These are phyloP conservation scores for Chrysanthemum seticuspe DNA, from an alignment of 129 eudicot species.

Conservation along the genomic window DNA sequence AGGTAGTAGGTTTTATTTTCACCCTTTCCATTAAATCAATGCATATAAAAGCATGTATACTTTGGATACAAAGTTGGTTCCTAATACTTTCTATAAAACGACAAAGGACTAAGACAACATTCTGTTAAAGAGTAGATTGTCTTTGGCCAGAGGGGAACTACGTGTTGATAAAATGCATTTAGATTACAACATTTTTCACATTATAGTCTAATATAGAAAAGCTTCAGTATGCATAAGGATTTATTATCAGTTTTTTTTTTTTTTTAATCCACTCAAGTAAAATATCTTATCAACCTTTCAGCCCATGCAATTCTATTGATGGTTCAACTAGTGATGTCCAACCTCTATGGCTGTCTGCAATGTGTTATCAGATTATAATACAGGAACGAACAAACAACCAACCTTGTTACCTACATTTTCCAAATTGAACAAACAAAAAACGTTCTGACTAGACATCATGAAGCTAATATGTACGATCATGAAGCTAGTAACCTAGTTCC, in stretches of 20 bases:
- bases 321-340: background rate
- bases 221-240: background rate
- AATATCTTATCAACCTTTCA: background rate
- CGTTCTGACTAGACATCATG: background rate
- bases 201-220: too few relatives aligned
- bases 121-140: too few relatives aligned
- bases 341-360: background rate
- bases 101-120: too few relatives aligned
- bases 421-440: background rate
- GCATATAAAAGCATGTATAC: too few relatives aligned
- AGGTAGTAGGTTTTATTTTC: too few relatives aligned
- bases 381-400: background rate
- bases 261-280: background rate
- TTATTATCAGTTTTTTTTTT: background rate
- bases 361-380: background rate
- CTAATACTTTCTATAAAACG: too few relatives aligned
- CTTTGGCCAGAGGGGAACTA: too few relatives aligned
- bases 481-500: background rate
- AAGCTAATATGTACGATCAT: too few relatives aligned
- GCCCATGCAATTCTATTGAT: background rate
- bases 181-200: too few relatives aligned
- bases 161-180: too few relatives aligned
- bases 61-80: too few relatives aligned
- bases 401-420: background rate
- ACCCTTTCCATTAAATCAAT: too few relatives aligned